Conservation (phyloP, 768 basidiomycete species). For the Psilocybe subaeruginosa region DNA sequence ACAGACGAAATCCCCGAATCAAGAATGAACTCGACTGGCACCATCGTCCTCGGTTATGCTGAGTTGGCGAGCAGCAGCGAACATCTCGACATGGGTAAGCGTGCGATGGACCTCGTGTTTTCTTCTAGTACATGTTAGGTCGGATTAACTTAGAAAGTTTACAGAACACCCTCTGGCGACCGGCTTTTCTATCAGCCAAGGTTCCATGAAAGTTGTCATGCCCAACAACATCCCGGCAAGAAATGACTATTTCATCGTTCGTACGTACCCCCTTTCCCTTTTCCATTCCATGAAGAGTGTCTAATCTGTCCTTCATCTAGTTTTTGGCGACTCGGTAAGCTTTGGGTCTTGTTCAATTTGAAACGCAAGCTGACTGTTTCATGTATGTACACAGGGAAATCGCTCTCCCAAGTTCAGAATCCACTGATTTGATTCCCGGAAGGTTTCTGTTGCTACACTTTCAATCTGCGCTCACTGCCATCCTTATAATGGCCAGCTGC, state of each 20-base stretch:
- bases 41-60: constrained; percentile 48
- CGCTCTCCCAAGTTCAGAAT: constrained; percentile 33
- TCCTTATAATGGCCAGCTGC: not conserved
- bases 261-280: constrained; percentile 29
- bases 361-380: not conserved
- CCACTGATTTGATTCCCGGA: constrained; percentile 3
- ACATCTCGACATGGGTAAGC: constrained; percentile 52
- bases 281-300: not conserved
- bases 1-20: constrained; percentile 40
- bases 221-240: constrained; percentile 35
- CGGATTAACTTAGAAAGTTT: too few species aligned
- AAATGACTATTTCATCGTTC: constrained; percentile 49
- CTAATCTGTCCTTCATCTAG: constrained; percentile 23
- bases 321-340: constrained; percentile 51
- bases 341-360: constrained; percentile 9
- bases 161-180: constrained; percentile 46
- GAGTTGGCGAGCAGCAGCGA: constrained; percentile 37
- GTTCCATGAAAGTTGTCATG: constrained; percentile 40
- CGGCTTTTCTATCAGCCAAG: constrained; percentile 41
- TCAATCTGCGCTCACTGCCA: not conserved
- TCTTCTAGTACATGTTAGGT: not conserved
- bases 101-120: not conserved
- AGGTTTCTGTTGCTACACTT: not conserved
- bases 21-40: constrained; percentile 35
- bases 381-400: constrained; percentile 27